Evolutionary conservation across 2,329 filamentous ascomycete genomes (phyloP), one percentile per base, ranked within the genome.

Genomic region (Lecanicillium sp.): DNA sequence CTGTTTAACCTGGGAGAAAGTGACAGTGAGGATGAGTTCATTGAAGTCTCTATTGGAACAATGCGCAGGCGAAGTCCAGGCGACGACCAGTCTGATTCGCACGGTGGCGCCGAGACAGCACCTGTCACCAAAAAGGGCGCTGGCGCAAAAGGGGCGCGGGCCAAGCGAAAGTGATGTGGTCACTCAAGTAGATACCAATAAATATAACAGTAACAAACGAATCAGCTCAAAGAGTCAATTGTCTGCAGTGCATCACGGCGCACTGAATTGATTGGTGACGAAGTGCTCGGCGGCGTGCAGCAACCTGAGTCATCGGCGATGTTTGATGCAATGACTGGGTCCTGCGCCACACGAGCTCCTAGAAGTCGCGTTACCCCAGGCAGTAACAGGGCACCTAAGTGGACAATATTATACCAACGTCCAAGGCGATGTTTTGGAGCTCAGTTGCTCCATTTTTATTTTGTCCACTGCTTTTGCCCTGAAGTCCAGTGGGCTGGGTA

Each of bases 1-100:
- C 64, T 96, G n/a, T 77, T 95, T 46, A 87, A 95, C 55, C 77
- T 97, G 33, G 87, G 88, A 34, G 88, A 94, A 52, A 95, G 87
- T 50, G 92, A 97, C 55, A 95, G 87, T 55, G 92, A 96, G 55
- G 92, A 98, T 52, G 94, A 98, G 55, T 80, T 81, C 44, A 64
- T 82, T 18, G 68, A 74, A 4, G 75, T 82, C 17, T 77, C 74
- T 14, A 75, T 77, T 2, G 90, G 90, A 10, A 94, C 92, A 33
- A 90, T 94, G 72, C 75, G 90, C 48, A 76, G 88, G 43, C 84
- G 88, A 56, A 95, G 87, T 56, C 80, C 87, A 10, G 86, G 85
- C 2, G 81, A 84, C 40, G 77, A 77, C 35, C 72, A 81, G 48
- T 79, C 82, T 44, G 80, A 79, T 43, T 47, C 58, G 36, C 60